Base-by-base conservation (phyloP, 2,329 filamentous ascomycete genomes). In the Arthrobotrys musiformis region DNA sequence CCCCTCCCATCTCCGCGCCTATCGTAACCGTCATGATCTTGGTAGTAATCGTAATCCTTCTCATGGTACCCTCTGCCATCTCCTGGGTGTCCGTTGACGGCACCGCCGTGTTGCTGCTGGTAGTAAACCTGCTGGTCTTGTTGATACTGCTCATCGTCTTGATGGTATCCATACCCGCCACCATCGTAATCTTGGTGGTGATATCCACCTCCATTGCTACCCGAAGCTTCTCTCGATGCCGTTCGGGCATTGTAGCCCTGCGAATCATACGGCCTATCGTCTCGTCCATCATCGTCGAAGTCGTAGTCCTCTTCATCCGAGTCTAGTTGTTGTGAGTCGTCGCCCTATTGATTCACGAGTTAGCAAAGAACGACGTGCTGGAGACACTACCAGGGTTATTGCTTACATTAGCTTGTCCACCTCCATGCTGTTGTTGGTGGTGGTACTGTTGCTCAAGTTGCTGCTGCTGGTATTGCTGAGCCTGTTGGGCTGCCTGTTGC, bases 141-240 rank as follows among this genome's bases (percentile, higher is more conserved):
- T 15, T 58, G 33, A 52, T 79, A 74, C 52, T 79, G 73, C 66
- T 79, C 68, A 33, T 82, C 80, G 58, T 66, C 67, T 78, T 83
- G 79, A n/a, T n/a, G n/a, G 35, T 82, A 81, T 56, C 79, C 79
- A 86, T 85, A 80, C 87, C 86, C 78, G 86, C 86, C 80, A 87
- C 88, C 81, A 78, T 86, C 85, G 66, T 85, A 84, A 76, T 88
- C 86, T 68, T 87, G 86, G 64, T 87, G 86, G 64, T 86, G 82
- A 80, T 85, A 84, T 68, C 79, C 78, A 33, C 61, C 75, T 40
- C 64, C 64, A 28, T 76, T 67, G 28, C 37, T 67, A 40, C 48
- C 54, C 22, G 44, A 44, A 30, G 54, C 52, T 9, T 69, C 72
- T 42, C 64, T 60, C 24, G 54, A 67, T 2, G 56, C 54, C 50